phyloP scores from a whole-genome alignment of 768 basidiomycete genomes.

The Thelephora aurantiotincta region DNA sequence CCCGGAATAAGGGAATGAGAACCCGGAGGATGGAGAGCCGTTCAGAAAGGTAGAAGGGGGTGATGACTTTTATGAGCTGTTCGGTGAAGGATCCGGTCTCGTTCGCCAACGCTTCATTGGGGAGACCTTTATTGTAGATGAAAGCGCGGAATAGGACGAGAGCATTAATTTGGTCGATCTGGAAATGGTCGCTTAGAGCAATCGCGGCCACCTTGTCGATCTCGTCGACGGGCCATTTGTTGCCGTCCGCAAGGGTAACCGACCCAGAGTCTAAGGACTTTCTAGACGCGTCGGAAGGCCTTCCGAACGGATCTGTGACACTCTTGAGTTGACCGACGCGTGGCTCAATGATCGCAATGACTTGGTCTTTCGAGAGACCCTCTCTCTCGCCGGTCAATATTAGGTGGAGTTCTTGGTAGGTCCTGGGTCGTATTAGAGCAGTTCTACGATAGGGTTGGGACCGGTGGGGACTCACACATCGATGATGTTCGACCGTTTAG shows the following conservation, averaged over 20 bases:
- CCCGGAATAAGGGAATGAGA: conserved; percentile 64
- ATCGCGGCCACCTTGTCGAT: conserved; percentile 56
- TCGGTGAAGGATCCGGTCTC: conserved; percentile 33
- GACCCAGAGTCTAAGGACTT: conserved; percentile 53
- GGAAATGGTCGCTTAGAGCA: conserved; percentile 58
- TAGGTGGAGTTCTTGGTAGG: conserved; percentile 50
- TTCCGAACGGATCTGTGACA: conserved; percentile 51
- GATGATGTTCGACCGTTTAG: conserved; percentile 54
- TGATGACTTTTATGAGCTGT: conserved; percentile 56
- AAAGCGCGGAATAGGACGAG: conserved; percentile 64
- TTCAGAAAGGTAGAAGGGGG: conserved; percentile 74
- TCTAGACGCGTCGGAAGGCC: conserved; percentile 52
- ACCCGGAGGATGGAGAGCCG: conserved; percentile 54
- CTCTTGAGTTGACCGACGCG: conserved; percentile 44
- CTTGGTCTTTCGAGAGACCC: conserved; percentile 40
- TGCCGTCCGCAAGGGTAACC: conserved; percentile 54
- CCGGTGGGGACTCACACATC: conserved; percentile 40
- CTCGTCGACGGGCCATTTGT: conserved; percentile 46
- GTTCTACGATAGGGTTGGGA: neutral
- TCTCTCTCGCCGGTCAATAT: conserved; percentile 46
- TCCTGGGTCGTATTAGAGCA: conserved; percentile 23
- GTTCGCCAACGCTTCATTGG: conserved; percentile 28
- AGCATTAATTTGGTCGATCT: conserved; percentile 73
- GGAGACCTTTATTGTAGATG: conserved; percentile 63
- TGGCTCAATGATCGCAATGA: conserved; percentile 41